phyloP scores from a whole-genome alignment of 2,329 filamentous ascomycete species.

The Diaporthe citrichinensis region DNA sequence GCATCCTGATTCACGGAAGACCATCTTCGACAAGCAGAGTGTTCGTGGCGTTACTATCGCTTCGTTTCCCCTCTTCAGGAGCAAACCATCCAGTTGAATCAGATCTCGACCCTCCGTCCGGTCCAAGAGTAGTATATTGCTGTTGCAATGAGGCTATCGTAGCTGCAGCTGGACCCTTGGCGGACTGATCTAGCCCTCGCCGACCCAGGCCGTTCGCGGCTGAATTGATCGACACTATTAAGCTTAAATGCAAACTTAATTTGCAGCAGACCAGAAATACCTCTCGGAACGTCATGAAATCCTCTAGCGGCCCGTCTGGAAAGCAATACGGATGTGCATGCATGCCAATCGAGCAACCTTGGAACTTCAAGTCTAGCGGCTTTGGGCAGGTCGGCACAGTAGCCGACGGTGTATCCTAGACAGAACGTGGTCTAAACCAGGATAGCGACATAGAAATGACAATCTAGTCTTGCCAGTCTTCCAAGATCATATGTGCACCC shows the following conservation, averaged over 20 bases:
- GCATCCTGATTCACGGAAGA: slow-evolving; percentile 18
- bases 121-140: slow-evolving; percentile 18
- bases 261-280: slow-evolving; percentile 18
- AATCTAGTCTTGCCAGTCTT: slow-evolving; percentile 18
- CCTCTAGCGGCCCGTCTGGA: not conserved
- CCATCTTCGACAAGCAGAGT: not conserved
- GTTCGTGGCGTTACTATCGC: slow-evolving; percentile 19
- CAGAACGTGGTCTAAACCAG: not conserved
- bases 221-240: slow-evolving; percentile 34
- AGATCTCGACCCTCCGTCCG: not conserved
- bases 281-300: not conserved
- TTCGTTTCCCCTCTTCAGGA: not conserved
- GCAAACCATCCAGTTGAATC: not conserved
- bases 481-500: slow-evolving; percentile 48
- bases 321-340: not conserved
- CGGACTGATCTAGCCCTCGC: slow-evolving; percentile 15
- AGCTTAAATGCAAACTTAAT: slow-evolving; percentile 34
- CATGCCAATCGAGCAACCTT: not conserved
- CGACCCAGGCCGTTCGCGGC: slow-evolving; percentile 10
- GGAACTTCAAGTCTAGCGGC: not conserved
- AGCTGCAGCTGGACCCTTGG: slow-evolving; percentile 29
- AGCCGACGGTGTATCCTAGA: not conserved
- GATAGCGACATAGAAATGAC: not conserved
- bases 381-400: slow-evolving; percentile 6
- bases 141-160: slow-evolving; percentile 31